These are phyloP conservation scores for Arthrobotrys pseudoclavata DNA, from an alignment of 2,329 filamentous ascomycete species.

Conservation along the genomic window DNA sequence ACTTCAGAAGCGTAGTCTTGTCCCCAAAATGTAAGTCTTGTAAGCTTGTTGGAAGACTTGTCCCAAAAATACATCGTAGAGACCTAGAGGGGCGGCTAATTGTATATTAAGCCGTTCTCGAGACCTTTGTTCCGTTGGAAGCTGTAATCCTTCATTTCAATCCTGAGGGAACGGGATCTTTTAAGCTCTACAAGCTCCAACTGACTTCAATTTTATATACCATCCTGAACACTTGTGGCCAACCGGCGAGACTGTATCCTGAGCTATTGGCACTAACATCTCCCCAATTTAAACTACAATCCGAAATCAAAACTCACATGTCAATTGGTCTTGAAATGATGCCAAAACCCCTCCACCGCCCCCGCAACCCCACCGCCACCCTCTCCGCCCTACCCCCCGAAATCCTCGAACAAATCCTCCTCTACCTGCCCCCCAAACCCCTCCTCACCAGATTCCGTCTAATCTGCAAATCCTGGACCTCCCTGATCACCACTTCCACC, in stretches of 20 bases:
- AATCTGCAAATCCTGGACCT: conserved; percentile 30
- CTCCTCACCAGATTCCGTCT: conserved; percentile 21
- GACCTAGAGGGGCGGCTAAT: neutral
- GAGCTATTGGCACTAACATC: too few relatives aligned
- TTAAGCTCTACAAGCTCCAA: too few relatives aligned
- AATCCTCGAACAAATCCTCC: conserved; percentile 33
- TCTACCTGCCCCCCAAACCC: neutral
- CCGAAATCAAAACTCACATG: too few relatives aligned
- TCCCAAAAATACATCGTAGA: neutral
- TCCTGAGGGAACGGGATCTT: too few relatives aligned
- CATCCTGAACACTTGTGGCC: too few relatives aligned
- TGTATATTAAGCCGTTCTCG: neutral
- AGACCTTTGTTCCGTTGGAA: neutral
- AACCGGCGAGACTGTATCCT: too few relatives aligned
- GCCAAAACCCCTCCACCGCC: neutral
- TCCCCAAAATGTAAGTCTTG: too few relatives aligned
- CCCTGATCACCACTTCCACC: conserved; percentile 6
- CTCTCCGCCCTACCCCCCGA: conserved; percentile 6
- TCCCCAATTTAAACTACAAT: too few relatives aligned
- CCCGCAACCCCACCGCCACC: neutral
- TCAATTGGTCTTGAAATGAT: too few relatives aligned
- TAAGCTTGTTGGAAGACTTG: neutral
- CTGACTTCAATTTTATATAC: too few relatives aligned
- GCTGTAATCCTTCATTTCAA: too few relatives aligned
- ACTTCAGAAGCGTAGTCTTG: neutral